phyloP scores from a whole-genome alignment of 257 asterid species.

The Linaria vulgaris region DNA sequence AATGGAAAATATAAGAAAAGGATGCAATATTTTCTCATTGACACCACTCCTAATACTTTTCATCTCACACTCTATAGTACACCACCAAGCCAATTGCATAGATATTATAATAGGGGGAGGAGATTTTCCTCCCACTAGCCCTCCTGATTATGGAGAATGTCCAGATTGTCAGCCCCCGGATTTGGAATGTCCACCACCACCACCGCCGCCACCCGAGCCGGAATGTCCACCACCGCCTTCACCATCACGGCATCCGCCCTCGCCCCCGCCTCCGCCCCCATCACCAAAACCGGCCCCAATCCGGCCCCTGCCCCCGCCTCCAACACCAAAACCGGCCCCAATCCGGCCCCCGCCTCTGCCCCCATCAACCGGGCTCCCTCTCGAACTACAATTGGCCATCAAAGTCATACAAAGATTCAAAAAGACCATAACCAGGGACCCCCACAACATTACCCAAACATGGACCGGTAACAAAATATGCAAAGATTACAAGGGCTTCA shows the following conservation, averaged over 20 bases:
- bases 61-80: constrained; percentile 6
- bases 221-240: too few relatives aligned
- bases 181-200: background rate
- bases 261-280: constrained; percentile 21
- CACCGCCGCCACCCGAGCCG: background rate
- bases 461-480: constrained; percentile 41
- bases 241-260: background rate
- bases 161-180: constrained; percentile 21
- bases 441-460: background rate
- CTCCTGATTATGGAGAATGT: constrained; percentile 29
- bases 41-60: constrained; percentile 20
- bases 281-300: constrained; percentile 7
- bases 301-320: background rate
- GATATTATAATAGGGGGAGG: constrained; percentile 35
- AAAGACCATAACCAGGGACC: constrained; percentile 14
- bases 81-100: constrained; percentile 8
- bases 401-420: constrained; percentile 23
- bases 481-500: constrained; percentile 40
- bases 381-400: constrained; percentile 17
- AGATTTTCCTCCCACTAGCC: constrained; percentile 10
- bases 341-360: background rate
- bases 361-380: background rate
- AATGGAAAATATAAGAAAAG: constrained; percentile 19
- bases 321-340: background rate
- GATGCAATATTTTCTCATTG: background rate